Evolutionary conservation across 2,329 filamentous ascomycete genomes (phyloP).

Genomic region (Rosellinia necatrix): DNA sequence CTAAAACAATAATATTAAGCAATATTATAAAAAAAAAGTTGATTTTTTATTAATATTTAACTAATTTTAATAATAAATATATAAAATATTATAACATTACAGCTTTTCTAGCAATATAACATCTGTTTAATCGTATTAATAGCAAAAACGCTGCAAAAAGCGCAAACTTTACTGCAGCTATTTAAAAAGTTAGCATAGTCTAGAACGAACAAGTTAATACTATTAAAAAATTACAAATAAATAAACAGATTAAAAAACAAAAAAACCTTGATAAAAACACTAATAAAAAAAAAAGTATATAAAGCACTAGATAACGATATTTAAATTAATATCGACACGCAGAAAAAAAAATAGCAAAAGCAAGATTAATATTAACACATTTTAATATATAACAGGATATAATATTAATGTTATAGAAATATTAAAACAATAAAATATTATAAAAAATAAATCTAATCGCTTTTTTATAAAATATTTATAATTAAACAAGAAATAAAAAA

Average conservation of each 20-base stretch:
- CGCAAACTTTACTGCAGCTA: background rate
- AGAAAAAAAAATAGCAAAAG: background rate
- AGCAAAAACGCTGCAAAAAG: background rate
- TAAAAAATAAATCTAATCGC: background rate
- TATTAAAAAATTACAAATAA: background rate
- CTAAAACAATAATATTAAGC: too few species aligned
- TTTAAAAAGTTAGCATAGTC: too few species aligned
- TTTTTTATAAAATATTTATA: too few species aligned
- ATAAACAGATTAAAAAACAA: background rate
- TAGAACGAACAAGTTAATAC: too few species aligned
- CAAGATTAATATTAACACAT: background rate
- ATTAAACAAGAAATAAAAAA: too few species aligned
- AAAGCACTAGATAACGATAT: background rate
- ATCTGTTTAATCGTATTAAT: background rate
- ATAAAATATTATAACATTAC: background rate
- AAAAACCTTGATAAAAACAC: background rate
- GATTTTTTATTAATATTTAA: background rate
- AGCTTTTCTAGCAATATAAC: background rate
- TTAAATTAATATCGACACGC: too few species aligned
- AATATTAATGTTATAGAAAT: background rate
- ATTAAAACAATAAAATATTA: background rate
- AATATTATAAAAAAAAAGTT: background rate
- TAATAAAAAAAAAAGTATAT: background rate
- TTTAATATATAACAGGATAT: background rate
- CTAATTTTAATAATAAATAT: background rate